A percentile compares a stretch with the other conserved stretches of the same genome.
phyloP scores from a whole-genome alignment of 371 early-diverging fungal genomes.

The Lichtheimia ramosa region DNA sequence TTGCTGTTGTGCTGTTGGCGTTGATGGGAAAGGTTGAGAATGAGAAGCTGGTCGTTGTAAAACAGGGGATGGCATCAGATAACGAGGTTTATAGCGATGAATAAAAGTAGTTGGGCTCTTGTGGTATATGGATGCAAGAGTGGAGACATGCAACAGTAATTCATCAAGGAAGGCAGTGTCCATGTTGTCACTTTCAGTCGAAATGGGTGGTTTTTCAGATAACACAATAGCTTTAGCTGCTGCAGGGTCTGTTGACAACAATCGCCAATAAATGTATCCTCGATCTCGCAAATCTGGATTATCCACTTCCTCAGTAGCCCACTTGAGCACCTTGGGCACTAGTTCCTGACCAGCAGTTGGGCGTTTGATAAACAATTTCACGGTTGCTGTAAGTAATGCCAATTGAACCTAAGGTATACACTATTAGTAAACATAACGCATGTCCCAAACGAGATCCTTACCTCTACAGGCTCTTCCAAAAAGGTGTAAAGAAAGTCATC shows the following conservation, averaged over 20 bases:
- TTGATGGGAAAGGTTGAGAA: constrained; percentile 7
- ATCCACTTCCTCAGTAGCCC: constrained; percentile 90
- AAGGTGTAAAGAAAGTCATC: constrained; percentile 66
- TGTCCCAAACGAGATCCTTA: constrained; percentile 11
- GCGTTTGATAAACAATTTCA: constrained; percentile 92
- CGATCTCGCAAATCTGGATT: constrained; percentile 98
- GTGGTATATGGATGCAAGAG: constrained; percentile 91
- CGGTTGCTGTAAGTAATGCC: constrained; percentile 90
- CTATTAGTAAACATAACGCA: background rate
- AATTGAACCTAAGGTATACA: constrained; percentile 74
- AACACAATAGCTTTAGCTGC: constrained; percentile 77
- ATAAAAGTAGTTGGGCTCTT: constrained; percentile 85
- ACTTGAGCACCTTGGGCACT: constrained; percentile 88
- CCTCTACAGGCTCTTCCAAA: constrained; percentile 81
- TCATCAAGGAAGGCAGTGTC: constrained; percentile 83
- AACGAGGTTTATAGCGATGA: constrained; percentile 60
- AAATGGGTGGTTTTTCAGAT: constrained; percentile 92
- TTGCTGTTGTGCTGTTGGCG: constrained; percentile 3
- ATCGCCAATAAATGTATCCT: constrained; percentile 96
- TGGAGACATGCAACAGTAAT: constrained; percentile 83
- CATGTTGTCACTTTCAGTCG: constrained; percentile 84
- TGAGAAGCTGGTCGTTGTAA: constrained; percentile 29
- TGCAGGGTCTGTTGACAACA: constrained; percentile 89
- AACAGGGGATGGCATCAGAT: constrained; percentile 56
- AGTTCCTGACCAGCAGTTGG: constrained; percentile 87